phyloP scores from a whole-genome alignment of 2,329 filamentous ascomycete species.

The Curvularia spicifera region DNA sequence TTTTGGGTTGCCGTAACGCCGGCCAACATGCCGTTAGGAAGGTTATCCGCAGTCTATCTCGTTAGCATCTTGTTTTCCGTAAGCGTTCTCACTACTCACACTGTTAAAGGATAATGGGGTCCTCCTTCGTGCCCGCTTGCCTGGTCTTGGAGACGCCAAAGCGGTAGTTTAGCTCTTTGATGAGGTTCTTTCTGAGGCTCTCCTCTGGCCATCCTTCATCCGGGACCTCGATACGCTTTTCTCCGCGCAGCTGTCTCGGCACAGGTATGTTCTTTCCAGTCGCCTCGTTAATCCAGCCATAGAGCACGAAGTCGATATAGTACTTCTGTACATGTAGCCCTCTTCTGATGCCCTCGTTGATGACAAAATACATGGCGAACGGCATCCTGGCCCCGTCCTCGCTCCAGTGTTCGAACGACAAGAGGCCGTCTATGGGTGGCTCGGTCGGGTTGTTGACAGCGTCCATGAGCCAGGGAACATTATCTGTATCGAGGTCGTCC shows the following conservation, averaged over 20 bases:
- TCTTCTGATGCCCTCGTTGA: constrained; percentile 62
- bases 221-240: constrained; percentile 49
- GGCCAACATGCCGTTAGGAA: too few species aligned
- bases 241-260: constrained; percentile 59
- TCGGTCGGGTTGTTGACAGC: constrained; percentile 30
- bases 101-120: too few species aligned
- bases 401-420: constrained; percentile 52
- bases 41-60: too few species aligned
- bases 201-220: constrained; percentile 11
- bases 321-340: constrained; percentile 61
- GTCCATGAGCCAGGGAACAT: constrained; percentile 31
- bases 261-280: constrained; percentile 59
- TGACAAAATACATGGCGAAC: constrained; percentile 35
- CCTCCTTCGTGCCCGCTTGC: too few species aligned
- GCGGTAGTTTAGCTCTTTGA: constrained; percentile 9
- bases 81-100: too few species aligned
- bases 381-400: constrained; percentile 65
- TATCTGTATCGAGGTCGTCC: constrained; percentile 29
- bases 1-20: too few species aligned
- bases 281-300: constrained; percentile 63
- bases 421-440: constrained; percentile 49
- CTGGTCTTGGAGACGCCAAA: neutral
- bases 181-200: neutral
- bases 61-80: too few species aligned
- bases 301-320: constrained; percentile 65